Evolutionary conservation across 345 rosid species (phyloP), one percentile per base, ranked within the genome.

Genomic region (Ceriops tagal): DNA sequence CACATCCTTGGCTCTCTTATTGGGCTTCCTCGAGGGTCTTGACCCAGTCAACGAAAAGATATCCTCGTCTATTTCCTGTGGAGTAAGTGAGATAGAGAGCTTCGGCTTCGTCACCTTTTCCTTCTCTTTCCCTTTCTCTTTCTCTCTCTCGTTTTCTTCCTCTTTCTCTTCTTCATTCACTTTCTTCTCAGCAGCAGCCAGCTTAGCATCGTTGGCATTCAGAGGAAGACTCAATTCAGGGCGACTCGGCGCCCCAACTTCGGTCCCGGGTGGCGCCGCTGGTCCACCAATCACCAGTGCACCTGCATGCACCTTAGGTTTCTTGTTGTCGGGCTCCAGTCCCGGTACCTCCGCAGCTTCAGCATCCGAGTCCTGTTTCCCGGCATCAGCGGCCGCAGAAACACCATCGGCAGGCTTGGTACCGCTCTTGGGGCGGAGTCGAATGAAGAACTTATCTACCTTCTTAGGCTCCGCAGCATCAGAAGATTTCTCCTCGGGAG

Each of bases 321-420:
- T 65, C 61, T 71, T 67, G 4, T 75, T 75, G 2, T 72, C 11
- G 10, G 46, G 15, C 46, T 37, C 87, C 8, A 80, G 80, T 28
- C 71, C 72, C 57, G 71, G 68, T 21, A 75, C 87, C 11, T 77
- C 95, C n/a, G 47, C 74, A 26, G 66, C 84, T 10, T 81, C 84
- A 55, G 73, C 78, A 65, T 7, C n/a, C 21, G 82, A 78, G 78
- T 20, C 72, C 72, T 82, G 87, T 71, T 86, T 88, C 58, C 61
- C 73, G n/a, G 70, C 72, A 47, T 64, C 64, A 26, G 51, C 64
- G 26, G 53, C 64, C 57, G 59, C 71, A 47, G 67, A 73, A 34
- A 65, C 68, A 27, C 70, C 84, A 30, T 67, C 51, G 20, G 49
- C 22, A 35, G 39, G 21, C 61, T 62, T 62, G 64, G 15, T 60